Evolutionary conservation across 257 asterid species (phyloP).

Genomic region (Datura wrightii): DNA sequence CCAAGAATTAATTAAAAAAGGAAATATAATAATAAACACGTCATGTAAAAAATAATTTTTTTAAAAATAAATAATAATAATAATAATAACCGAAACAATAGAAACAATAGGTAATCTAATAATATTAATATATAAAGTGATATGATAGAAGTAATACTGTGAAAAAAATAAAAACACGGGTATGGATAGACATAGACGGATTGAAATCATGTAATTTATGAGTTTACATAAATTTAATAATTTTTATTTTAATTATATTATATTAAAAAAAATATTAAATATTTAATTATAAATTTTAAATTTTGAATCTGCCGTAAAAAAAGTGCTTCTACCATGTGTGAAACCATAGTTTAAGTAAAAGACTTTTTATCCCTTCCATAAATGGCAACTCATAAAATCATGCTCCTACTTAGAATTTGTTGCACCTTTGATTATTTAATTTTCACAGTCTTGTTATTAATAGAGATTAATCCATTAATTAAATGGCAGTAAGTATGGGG

Average conservation of each 20-base stretch:
- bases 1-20: too few relatives aligned
- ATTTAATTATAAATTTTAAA: not conserved
- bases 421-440: not conserved
- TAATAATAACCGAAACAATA: too few relatives aligned
- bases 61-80: too few relatives aligned
- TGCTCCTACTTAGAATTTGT: not conserved
- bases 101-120: too few relatives aligned
- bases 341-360: not conserved
- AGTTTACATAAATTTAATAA: not conserved
- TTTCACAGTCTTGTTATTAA: not conserved
- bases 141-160: too few relatives aligned
- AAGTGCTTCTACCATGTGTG: not conserved
- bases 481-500: not conserved
- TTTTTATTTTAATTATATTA: not conserved
- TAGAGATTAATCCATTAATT: not conserved
- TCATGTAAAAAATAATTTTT: too few relatives aligned
- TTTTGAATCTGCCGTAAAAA: not conserved
- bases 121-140: too few relatives aligned
- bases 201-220: not conserved
- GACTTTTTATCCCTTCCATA: not conserved
- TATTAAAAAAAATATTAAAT: not conserved
- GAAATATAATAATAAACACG: too few relatives aligned
- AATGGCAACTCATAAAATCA: constrained; percentile 17
- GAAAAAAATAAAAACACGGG: too few relatives aligned
- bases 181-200: too few relatives aligned